phyloP scores from a whole-genome alignment of 768 basidiomycete genomes.

The Macrolepiota fuliginosa region DNA sequence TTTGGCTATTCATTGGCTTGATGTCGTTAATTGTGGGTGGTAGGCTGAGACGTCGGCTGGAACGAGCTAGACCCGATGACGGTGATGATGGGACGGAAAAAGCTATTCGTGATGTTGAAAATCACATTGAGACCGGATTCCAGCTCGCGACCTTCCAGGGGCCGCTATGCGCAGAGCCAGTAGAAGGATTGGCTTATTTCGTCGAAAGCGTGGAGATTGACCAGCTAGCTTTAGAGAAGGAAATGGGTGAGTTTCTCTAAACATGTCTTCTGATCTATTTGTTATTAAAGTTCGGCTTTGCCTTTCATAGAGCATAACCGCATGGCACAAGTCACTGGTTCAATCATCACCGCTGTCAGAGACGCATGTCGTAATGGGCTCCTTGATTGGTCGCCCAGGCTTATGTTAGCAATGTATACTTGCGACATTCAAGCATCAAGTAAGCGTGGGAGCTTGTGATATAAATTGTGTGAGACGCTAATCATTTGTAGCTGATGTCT shows the following conservation, averaged over 20 bases:
- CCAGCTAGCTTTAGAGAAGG: slow-evolving; percentile 53
- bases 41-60: slow-evolving; percentile 54
- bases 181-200: slow-evolving; percentile 90
- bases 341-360: slow-evolving; percentile 82
- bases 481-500: slow-evolving; percentile 72
- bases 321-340: slow-evolving; percentile 84
- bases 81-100: slow-evolving; percentile 31
- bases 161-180: slow-evolving; percentile 91
- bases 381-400: slow-evolving; percentile 95
- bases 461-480: slow-evolving; percentile 14
- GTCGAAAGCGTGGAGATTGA: slow-evolving; percentile 76
- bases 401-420: slow-evolving; percentile 98
- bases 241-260: slow-evolving; percentile 51
- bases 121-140: slow-evolving; percentile 88
- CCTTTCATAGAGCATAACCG: slow-evolving; percentile 63
- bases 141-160: slow-evolving; percentile 94
- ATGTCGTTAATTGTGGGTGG: slow-evolving; percentile 13
- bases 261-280: not conserved
- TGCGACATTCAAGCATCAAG: slow-evolving; percentile 98
- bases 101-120: slow-evolving; percentile 61
- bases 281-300: not conserved
- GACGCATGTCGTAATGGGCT: slow-evolving; percentile 90
- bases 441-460: slow-evolving; percentile 38
- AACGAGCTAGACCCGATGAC: slow-evolving; percentile 32
- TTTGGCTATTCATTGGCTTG: not conserved